Percentiles rank a stretch among this genome's conserved stretches.
Evolutionary conservation across 176 grass and related monocot species (phyloP).

Genomic region (Areca catechu): DNA sequence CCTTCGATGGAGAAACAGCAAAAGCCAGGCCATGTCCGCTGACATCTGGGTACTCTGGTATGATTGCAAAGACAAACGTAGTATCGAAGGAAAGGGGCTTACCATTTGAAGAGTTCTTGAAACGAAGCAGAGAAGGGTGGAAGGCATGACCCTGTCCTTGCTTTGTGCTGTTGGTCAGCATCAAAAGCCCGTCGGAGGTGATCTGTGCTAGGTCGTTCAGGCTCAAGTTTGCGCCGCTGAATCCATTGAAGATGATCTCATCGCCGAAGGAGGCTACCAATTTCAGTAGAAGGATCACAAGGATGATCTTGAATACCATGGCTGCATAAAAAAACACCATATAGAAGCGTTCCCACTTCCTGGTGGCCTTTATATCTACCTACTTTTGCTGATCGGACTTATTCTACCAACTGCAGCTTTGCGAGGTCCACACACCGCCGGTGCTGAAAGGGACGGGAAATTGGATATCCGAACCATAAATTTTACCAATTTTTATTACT

Average conservation of each 20-base stretch:
- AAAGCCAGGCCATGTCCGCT: constrained; percentile 60
- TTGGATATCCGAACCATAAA: too few relatives aligned
- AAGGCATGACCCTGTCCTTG: constrained; percentile 40
- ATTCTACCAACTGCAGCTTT: too few relatives aligned
- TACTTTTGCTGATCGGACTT: too few relatives aligned
- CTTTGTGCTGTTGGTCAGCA: constrained; percentile 40
- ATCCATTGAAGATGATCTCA: constrained; percentile 32
- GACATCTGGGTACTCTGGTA: constrained; percentile 29
- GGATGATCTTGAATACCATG: too few relatives aligned
- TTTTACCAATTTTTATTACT: too few relatives aligned
- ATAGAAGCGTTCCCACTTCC: too few relatives aligned
- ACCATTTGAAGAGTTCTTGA: constrained; percentile 28
- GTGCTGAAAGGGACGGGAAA: too few relatives aligned
- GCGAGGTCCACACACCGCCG: too few relatives aligned
- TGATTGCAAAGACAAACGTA: constrained; percentile 45
- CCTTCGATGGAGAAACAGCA: constrained; percentile 27
- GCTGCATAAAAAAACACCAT: too few relatives aligned
- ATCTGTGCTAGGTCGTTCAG: constrained; percentile 21
- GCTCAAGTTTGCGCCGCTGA: constrained; percentile 18
- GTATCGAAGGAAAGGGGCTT: constrained; percentile 49
- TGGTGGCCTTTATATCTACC: too few relatives aligned
- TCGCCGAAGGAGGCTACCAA: too few relatives aligned
- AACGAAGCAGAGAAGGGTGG: constrained; percentile 22
- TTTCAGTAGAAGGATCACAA: too few relatives aligned
- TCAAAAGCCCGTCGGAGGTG: constrained; percentile 27